Evolutionary conservation across 495 filamentous ascomycete genomes (phyloP).

Genomic region (Aspergillus egyptiacus): DNA sequence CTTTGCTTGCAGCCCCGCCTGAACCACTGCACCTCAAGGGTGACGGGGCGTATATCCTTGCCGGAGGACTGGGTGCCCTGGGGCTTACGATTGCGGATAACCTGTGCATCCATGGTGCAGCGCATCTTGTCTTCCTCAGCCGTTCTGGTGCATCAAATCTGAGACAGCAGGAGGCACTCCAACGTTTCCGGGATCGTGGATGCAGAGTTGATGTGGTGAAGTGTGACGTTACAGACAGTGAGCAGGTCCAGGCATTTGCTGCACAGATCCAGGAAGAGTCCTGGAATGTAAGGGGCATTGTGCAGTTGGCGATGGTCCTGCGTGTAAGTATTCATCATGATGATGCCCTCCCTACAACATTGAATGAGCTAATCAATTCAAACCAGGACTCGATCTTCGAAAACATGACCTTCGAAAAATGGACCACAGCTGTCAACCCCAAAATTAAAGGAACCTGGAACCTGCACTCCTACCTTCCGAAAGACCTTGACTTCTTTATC

Average conservation of each 20-base stretch:
- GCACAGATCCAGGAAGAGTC: neutral
- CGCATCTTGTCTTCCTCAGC: constrained; percentile 32
- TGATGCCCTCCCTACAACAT: no score
- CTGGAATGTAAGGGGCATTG: constrained; percentile 29
- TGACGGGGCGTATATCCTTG: constrained; percentile 22
- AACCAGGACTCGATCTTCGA: no score
- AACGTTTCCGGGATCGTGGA: constrained; percentile 18
- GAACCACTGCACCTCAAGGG: constrained; percentile 13
- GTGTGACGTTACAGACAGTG: constrained; percentile 23
- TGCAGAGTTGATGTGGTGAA: constrained; percentile 21
- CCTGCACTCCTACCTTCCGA: no score
- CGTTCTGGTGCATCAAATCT: constrained; percentile 23
- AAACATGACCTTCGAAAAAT: no score
- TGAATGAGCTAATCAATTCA: no score
- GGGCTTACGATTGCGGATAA: constrained; percentile 30
- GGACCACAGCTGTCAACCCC: no score
- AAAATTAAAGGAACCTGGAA: no score
- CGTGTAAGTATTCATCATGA: constrained; percentile 35
- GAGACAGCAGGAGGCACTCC: constrained; percentile 17
- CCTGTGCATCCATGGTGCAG: constrained; percentile 31
- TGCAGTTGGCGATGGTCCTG: constrained; percentile 29
- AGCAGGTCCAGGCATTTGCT: constrained; percentile 22
- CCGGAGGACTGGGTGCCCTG: constrained; percentile 33
- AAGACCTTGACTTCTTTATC: no score
- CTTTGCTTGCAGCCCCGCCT: neutral